A percentile compares a stretch with the other conserved stretches of the same genome.
These are phyloP conservation scores for Helianthus tuberosus DNA, from an alignment of 129 eudicot species.

Conservation along the genomic window DNA sequence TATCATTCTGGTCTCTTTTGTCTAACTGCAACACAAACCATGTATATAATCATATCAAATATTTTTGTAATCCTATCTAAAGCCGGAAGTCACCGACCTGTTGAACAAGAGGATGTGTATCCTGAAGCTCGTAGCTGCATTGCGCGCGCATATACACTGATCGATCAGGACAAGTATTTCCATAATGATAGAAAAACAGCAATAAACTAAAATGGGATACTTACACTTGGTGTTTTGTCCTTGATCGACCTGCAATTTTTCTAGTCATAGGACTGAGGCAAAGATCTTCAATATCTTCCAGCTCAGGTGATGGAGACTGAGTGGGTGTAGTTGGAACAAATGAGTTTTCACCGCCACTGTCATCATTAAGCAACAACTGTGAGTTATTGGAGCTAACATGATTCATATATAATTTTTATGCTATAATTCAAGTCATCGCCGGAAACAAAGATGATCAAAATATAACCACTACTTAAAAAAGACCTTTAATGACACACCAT, in stretches of 20 bases:
- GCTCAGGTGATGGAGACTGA: background rate
- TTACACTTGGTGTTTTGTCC: conserved; percentile 53
- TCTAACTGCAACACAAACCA: conserved; percentile 41
- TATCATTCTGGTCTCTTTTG: conserved; percentile 42
- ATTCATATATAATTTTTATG: no score
- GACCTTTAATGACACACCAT: no score
- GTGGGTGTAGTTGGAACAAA: conserved; percentile 10
- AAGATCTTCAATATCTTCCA: conserved; percentile 44
- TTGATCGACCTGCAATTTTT: conserved; percentile 17
- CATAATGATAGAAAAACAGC: background rate
- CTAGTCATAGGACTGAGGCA: background rate
- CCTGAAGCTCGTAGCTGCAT: conserved; percentile 63
- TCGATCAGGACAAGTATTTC: conserved; percentile 5
- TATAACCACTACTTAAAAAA: no score
- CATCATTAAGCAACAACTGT: background rate
- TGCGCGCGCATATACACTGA: background rate
- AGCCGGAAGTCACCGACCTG: conserved; percentile 30
- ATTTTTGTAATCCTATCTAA: background rate
- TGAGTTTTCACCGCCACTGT: conserved; percentile 3
- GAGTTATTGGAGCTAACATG: no score
- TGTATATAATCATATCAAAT: background rate
- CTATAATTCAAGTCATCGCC: no score
- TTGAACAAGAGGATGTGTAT: conserved; percentile 47
- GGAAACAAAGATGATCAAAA: no score
- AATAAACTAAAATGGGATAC: background rate